Evolutionary conservation across 495 filamentous ascomycete species (phyloP), one percentile per base, ranked within the genome.

Genomic region (Xylaria flabelliformis): DNA sequence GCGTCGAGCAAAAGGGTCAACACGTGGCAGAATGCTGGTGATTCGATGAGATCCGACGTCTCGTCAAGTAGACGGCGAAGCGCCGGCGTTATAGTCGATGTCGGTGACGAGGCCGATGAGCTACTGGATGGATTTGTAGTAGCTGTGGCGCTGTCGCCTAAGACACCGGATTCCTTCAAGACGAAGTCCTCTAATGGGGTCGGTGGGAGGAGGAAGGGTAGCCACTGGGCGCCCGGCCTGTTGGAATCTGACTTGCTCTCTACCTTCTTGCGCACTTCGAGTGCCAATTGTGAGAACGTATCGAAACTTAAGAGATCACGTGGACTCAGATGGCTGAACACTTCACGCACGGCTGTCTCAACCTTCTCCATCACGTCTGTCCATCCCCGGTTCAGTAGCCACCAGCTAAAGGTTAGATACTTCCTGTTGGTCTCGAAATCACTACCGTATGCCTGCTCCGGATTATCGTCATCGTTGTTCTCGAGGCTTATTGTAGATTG

Each of bases 341-440:
- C 91, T 67, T 97, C 91, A 73, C 90, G 91, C 26, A 98, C 96
- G 1, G 93, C 92, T 2, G 81, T 79, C 74, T 92, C 90, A 50
- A 99, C 93, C 68, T 90, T 91, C 68, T 88, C 84, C 89, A 92
- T 91, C 68, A 98, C 82, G 58, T 91, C 86, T 71, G 90, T 90
- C 91, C 94, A 97, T 69, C 96, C 96, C 48, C 90, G 89, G 82
- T 98, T 94, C 53, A 99, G 86, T 29, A 99, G 84, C 96, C 96
- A 98, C 97, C 97, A 99, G 78, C 92, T 95, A 81, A 98, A 97
- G 64, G 94, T 94, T 46, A 99, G 87, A 78, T 98, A 99, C 74
- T 91, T 91, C 71, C 94, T 86, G 81, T 99, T 98, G 48, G 94
- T 96, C 75, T 97, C 94, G 74, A 96, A 96, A 80, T 98, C 96